phyloP scores from a whole-genome alignment of 805 yeast genomes.

The Metschnikowia cubensis region DNA sequence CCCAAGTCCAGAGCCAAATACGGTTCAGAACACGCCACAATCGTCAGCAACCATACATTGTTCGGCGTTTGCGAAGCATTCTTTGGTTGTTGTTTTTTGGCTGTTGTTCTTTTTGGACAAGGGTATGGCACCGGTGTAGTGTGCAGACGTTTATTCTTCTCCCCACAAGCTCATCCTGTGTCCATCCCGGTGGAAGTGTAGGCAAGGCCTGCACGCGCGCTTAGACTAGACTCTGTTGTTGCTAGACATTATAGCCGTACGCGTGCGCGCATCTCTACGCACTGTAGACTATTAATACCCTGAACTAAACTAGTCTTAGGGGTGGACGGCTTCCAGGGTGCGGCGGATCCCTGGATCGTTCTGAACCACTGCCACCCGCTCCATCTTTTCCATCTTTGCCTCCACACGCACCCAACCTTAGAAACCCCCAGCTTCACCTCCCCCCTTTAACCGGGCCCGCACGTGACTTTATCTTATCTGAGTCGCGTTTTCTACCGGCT shows the following conservation, averaged over 20 bases:
- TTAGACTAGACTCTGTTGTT: background rate
- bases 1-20: no score
- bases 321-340: no score
- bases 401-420: no score
- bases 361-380: background rate
- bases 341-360: no score
- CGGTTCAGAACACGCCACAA: no score
- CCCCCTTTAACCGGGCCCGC: background rate
- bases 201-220: background rate
- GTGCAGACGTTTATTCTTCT: background rate
- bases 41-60: no score
- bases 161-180: no score
- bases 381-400: no score
- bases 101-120: no score
- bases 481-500: background rate
- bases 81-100: no score
- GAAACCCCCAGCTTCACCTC: no score
- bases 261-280: background rate
- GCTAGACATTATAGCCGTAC: background rate
- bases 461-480: conserved; percentile 21
- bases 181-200: background rate
- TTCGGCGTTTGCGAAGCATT: no score
- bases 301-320: background rate
- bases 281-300: background rate
- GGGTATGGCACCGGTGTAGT: background rate